Percentiles rank a stretch among this genome's conserved stretches.
Conservation (phyloP, 1,139 yeast species). For the Magnusiomyces tetraspermus region DNA sequence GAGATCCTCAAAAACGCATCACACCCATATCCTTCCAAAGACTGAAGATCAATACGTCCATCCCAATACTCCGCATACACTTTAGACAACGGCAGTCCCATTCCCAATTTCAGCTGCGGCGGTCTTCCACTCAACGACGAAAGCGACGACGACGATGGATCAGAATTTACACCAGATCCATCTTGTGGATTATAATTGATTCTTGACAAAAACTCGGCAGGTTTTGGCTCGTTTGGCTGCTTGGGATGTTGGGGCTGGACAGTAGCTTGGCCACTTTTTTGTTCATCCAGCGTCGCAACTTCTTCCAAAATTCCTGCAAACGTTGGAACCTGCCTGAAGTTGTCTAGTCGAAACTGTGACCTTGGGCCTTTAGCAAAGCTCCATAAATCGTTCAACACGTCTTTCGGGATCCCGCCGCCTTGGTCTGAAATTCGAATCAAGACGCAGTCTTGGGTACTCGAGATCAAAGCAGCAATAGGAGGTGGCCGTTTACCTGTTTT, state of each 20-base stretch:
- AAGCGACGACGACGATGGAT: slow-evolving; percentile 37
- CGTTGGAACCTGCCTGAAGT: slow-evolving; percentile 32
- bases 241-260: too few relatives aligned
- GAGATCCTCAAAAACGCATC: slow-evolving; percentile 76
- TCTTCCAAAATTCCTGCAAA: slow-evolving; percentile 34
- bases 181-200: background rate
- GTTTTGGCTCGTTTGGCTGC: too few relatives aligned
- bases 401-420: slow-evolving; percentile 74
- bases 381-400: slow-evolving; percentile 59
- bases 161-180: background rate
- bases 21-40: slow-evolving; percentile 83
- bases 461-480: slow-evolving; percentile 62
- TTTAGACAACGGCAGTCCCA: slow-evolving; percentile 85
- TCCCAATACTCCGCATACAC: slow-evolving; percentile 96
- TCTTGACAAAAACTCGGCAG: too few relatives aligned
- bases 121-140: slow-evolving; percentile 57
- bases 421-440: slow-evolving; percentile 74
- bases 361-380: slow-evolving; percentile 46
- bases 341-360: slow-evolving; percentile 24
- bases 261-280: too few relatives aligned
- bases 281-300: slow-evolving; percentile 11
- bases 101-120: slow-evolving; percentile 63
- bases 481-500: slow-evolving; percentile 39
- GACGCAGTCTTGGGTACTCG: slow-evolving; percentile 57
- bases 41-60: slow-evolving; percentile 72